Percentiles rank a stretch among this genome's conserved stretches.
Conservation (phyloP, 2,329 filamentous ascomycete species). For the Botryosphaeria agaves region DNA sequence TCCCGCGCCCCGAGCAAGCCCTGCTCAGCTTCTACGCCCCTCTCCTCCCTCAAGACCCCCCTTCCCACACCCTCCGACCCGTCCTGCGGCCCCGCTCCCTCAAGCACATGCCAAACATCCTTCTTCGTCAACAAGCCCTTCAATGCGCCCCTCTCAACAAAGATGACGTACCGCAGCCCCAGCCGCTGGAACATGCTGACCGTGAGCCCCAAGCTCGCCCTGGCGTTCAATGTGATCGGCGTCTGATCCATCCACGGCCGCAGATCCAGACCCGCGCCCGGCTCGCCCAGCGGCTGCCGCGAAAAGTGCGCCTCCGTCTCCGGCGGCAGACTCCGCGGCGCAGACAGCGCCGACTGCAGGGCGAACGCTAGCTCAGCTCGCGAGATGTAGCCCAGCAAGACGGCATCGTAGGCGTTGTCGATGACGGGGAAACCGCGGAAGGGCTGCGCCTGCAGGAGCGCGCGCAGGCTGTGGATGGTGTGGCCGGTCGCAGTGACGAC, state of each 20-base stretch:
- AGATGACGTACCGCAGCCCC: slow-evolving; percentile 77
- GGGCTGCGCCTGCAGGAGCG: slow-evolving; percentile 53
- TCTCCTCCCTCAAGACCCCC: slow-evolving; percentile 11
- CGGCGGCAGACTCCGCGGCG: slow-evolving; percentile 40
- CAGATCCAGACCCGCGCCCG: slow-evolving; percentile 58
- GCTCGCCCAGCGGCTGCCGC: slow-evolving; percentile 67
- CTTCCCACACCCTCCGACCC: slow-evolving; percentile 19
- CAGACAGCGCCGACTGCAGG: slow-evolving; percentile 42
- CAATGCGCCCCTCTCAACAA: slow-evolving; percentile 64
- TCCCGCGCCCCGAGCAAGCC: slow-evolving; percentile 23
- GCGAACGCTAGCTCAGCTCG: slow-evolving; percentile 79
- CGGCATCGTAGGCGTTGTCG: slow-evolving; percentile 54
- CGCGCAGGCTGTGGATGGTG: slow-evolving; percentile 59
- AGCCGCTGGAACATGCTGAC: slow-evolving; percentile 90
- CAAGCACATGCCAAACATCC: slow-evolving; percentile 86
- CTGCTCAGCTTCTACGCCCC: slow-evolving; percentile 23
- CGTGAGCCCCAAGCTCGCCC: slow-evolving; percentile 64
- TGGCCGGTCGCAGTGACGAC: slow-evolving; percentile 77
- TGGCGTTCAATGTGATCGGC: slow-evolving; percentile 70
- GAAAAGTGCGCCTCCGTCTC: slow-evolving; percentile 72
- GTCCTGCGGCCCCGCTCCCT: slow-evolving; percentile 64
- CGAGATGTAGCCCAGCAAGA: slow-evolving; percentile 85
- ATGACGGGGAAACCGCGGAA: slow-evolving; percentile 91
- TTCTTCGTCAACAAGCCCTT: slow-evolving; percentile 90
- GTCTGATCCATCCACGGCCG: slow-evolving; percentile 99